These are phyloP conservation scores for Nidula niveotomentosa DNA, from an alignment of 1,284 basidiomycete genomes.

Conservation along the genomic window DNA sequence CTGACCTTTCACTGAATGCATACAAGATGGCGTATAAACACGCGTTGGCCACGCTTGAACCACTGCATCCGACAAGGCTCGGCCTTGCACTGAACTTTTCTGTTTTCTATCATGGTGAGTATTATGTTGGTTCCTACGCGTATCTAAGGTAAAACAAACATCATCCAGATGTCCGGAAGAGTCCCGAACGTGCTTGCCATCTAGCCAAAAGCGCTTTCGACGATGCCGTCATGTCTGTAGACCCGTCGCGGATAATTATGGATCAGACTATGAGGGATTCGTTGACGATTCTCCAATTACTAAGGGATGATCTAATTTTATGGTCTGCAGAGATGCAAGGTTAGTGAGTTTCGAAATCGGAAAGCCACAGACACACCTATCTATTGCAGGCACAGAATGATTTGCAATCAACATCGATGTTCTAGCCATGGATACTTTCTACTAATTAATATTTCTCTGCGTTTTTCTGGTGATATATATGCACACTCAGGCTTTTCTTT, in stretches of 20 bases:
- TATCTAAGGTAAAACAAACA: background rate
- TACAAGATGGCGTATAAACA: conserved; percentile 71
- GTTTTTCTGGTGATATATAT: too few species aligned
- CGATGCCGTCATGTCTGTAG: conserved; percentile 56
- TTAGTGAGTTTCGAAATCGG: background rate
- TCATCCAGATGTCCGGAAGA: conserved; percentile 74
- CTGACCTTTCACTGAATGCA: conserved; percentile 55
- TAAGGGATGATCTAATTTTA: conserved; percentile 64
- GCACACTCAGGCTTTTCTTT: too few species aligned
- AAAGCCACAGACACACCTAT: background rate
- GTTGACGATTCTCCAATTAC: conserved; percentile 62
- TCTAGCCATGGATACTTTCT: background rate
- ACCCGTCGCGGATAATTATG: conserved; percentile 27
- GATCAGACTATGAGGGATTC: conserved; percentile 57
- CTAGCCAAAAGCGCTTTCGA: conserved; percentile 79
- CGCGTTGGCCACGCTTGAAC: conserved; percentile 53
- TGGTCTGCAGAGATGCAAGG: conserved; percentile 61
- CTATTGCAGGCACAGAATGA: background rate
- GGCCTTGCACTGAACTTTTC: conserved; percentile 96
- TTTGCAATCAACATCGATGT: background rate
- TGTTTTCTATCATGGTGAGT: conserved; percentile 86
- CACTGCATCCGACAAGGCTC: conserved; percentile 72
- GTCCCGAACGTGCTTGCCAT: conserved; percentile 90
- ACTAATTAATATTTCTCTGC: background rate
- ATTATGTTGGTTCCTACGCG: too few species aligned